These are phyloP conservation scores for Euphrasia arctica DNA, from an alignment of 305 asterid species.

Conservation along the genomic window DNA sequence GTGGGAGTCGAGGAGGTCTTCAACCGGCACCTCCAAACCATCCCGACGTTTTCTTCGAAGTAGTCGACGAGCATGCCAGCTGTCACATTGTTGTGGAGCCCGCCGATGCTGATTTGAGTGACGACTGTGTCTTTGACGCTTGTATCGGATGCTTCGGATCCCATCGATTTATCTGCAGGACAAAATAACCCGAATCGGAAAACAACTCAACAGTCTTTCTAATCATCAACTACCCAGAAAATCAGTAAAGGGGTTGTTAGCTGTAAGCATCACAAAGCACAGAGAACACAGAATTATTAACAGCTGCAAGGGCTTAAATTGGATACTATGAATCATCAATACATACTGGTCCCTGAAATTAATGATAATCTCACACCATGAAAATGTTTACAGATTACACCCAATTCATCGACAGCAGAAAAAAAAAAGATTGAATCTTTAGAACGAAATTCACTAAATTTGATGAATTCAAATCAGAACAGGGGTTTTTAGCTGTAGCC, in stretches of 20 bases:
- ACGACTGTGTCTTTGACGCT: slow-evolving; percentile 43
- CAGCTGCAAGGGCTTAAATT: too few species aligned
- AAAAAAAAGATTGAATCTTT: not conserved
- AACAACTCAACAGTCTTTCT: not conserved
- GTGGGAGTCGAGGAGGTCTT: slow-evolving; percentile 90
- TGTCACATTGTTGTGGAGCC: slow-evolving; percentile 47
- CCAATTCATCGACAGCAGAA: not conserved
- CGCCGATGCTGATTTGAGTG: slow-evolving; percentile 85
- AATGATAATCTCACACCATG: not conserved
- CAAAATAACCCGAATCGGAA: not conserved
- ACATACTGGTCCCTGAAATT: too few species aligned
- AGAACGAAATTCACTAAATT: not conserved
- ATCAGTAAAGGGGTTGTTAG: not conserved
- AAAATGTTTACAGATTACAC: not conserved
- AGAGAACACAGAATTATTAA: too few species aligned
- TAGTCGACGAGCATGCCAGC: slow-evolving; percentile 62
- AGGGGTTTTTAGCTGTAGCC: too few species aligned
- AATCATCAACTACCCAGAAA: not conserved
- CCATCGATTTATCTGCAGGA: slow-evolving; percentile 55
- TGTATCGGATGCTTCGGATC: slow-evolving; percentile 46
- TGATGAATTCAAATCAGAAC: too few species aligned
- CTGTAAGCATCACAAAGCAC: too few species aligned
- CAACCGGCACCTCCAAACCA: slow-evolving; percentile 80
- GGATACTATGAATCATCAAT: too few species aligned
- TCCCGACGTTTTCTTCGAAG: slow-evolving; percentile 58